These are phyloP conservation scores for Candida buenavistaensis DNA, from an alignment of 1,139 yeast genomes.

Conservation along the genomic window DNA sequence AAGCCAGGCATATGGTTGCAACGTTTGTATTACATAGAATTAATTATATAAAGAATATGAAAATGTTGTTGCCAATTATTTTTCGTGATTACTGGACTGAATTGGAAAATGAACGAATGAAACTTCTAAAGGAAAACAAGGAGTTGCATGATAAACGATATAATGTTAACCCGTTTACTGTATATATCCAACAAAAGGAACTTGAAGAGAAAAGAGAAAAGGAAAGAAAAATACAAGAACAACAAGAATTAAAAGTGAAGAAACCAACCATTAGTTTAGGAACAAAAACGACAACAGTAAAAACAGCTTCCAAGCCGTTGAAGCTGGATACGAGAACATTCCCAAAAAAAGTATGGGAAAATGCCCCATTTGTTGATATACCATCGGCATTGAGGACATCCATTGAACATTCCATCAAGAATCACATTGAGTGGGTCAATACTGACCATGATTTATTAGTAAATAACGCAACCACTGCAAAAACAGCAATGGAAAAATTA, in stretches of 20 bases:
- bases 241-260: constrained; percentile 38
- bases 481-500: constrained; percentile 20
- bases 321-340: constrained; percentile 23
- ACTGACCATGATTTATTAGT: constrained; percentile 15
- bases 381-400: constrained; percentile 49
- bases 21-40: constrained; percentile 82
- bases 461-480: constrained; percentile 1
- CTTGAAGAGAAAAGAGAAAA: constrained; percentile 40
- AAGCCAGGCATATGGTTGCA: constrained; percentile 89
- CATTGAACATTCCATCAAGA: constrained; percentile 54
- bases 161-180: constrained; percentile 70
- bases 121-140: constrained; percentile 44
- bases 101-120: constrained; percentile 59
- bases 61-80: constrained; percentile 81
- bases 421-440: constrained; percentile 55
- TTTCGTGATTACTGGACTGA: constrained; percentile 79
- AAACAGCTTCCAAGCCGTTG: constrained; percentile 2
- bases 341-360: constrained; percentile 66
- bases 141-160: constrained; percentile 52
- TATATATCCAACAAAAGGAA: constrained; percentile 55
- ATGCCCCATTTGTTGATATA: constrained; percentile 56
- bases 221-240: constrained; percentile 40
- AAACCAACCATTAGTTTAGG: constrained; percentile 44
- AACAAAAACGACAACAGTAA: constrained; percentile 3
- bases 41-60: constrained; percentile 77